Base-by-base conservation (phyloP, 495 filamentous ascomycete genomes). In the Ascodesmis nigricans region DNA sequence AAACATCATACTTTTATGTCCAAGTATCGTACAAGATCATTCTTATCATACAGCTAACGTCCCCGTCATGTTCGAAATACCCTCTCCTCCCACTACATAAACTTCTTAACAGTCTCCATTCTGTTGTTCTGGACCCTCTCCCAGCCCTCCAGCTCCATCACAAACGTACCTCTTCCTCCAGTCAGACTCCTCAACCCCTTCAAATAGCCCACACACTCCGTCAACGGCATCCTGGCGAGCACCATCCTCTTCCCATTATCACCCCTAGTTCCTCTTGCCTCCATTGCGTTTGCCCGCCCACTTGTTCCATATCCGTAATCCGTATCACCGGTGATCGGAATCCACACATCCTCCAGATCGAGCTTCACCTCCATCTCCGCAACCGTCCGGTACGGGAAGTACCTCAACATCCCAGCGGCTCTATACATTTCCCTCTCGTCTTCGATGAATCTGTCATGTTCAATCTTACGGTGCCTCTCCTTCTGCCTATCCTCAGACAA, bases 131-230 rank as follows among this genome's bases (percentile, higher is more conserved):
- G 69, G 56, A 99, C 78, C 50, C 65, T 66, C 58, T 95, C 83
- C 54, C 91, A 99, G 23, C 68, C 68, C 58, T 91, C 83, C 21
- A 90, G 70, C 31, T 63, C 71, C 80, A 99, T 83, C 18, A 87
- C 76, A 54, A 99, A 79, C 3, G 79, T 78, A 17, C 91, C 90
- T 18, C 87, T 63, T 0, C 90, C 90, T 6, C 71, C 73, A 10
- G 83, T 99, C 58, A 91, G 56, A 53, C 75, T 80, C 25, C 90
- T 59, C 49, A 99, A 57, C 53, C 90, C 78, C 54, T 76, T 81
- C 46, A 95, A 56, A 56, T 99, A 99, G 21, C 84, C 81, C 32
- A 93, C 76, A 83, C 95, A 93, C 55, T 95, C 84, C 53, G 81
- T 83, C 36, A 95, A 57, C 26, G 90, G 90, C 19, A 93, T 82